Evolutionary conservation across 352 stramenopile genomes (phyloP).

Genomic region (Globisporangium orthogonon): DNA sequence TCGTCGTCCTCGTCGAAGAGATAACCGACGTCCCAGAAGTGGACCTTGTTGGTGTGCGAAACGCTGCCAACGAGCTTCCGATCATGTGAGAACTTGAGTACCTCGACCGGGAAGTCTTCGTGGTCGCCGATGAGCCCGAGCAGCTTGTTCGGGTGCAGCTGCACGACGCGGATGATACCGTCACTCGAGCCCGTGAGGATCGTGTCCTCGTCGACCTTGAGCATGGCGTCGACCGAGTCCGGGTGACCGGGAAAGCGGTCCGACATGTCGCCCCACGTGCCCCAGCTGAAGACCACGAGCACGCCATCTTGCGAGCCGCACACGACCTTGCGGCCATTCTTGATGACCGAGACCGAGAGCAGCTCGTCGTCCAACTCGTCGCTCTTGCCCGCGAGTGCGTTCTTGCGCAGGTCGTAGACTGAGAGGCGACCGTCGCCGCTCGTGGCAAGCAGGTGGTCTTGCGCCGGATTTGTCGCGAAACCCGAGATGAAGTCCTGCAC

Average conservation of each 20-base stretch:
- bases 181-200: slow-evolving; percentile 95
- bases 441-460: slow-evolving; percentile 85
- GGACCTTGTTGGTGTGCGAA: slow-evolving; percentile 92
- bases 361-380: slow-evolving; percentile 82
- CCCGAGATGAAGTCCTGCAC: slow-evolving; percentile 91
- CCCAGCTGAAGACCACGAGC: slow-evolving; percentile 93
- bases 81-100: slow-evolving; percentile 81
- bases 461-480: slow-evolving; percentile 80
- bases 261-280: slow-evolving; percentile 94
- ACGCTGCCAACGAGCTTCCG: slow-evolving; percentile 90
- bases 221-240: slow-evolving; percentile 90
- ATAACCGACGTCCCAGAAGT: slow-evolving; percentile 94
- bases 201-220: slow-evolving; percentile 97
- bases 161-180: slow-evolving; percentile 92
- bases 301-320: slow-evolving; percentile 94
- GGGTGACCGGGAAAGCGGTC: slow-evolving; percentile 95
- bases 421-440: slow-evolving; percentile 89
- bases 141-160: slow-evolving; percentile 94
- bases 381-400: slow-evolving; percentile 70
- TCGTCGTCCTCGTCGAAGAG: slow-evolving; percentile 89
- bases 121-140: slow-evolving; percentile 94
- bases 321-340: slow-evolving; percentile 92
- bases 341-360: slow-evolving; percentile 68
- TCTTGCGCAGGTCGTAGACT: slow-evolving; percentile 89
- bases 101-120: slow-evolving; percentile 95